phyloP scores from a whole-genome alignment of 306 rosid genomes.

The Pueraria montana region DNA sequence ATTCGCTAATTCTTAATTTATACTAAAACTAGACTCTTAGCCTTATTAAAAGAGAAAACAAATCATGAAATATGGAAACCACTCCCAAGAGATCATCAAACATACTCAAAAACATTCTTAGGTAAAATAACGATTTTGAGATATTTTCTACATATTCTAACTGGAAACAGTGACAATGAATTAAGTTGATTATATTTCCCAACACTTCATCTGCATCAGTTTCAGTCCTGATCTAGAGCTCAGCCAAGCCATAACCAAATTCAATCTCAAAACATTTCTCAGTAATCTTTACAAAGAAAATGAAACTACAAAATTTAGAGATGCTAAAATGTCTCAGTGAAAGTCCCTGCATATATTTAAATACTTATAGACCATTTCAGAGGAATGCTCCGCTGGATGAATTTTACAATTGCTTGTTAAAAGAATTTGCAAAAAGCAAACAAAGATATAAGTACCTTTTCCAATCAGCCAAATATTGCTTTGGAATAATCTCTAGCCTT shows the following conservation, averaged over 20 bases:
- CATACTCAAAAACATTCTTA: not conserved
- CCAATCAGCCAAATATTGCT: slow-evolving; percentile 93
- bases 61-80: slow-evolving; percentile 20
- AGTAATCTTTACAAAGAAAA: slow-evolving; percentile 19
- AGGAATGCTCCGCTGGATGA: slow-evolving; percentile 1
- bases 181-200: slow-evolving; percentile 16
- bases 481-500: slow-evolving; percentile 76
- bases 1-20: not conserved
- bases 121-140: not conserved
- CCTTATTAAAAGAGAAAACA: not conserved
- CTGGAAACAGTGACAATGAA: slow-evolving; percentile 13
- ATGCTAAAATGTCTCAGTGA: slow-evolving; percentile 7
- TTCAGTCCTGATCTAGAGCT: slow-evolving; percentile 23
- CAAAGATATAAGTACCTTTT: slow-evolving; percentile 57
- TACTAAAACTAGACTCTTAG: not conserved
- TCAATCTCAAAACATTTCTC: slow-evolving; percentile 15
- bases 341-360: not conserved
- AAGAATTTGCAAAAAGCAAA: slow-evolving; percentile 29
- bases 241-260: slow-evolving; percentile 18
- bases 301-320: slow-evolving; percentile 8
- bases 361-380: slow-evolving; percentile 27
- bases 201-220: slow-evolving; percentile 11
- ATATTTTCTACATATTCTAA: slow-evolving; percentile 9
- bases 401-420: not conserved
- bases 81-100: not conserved